These are phyloP conservation scores for Nidula niveotomentosa DNA, from an alignment of 1,284 basidiomycete genomes.

Conservation along the genomic window DNA sequence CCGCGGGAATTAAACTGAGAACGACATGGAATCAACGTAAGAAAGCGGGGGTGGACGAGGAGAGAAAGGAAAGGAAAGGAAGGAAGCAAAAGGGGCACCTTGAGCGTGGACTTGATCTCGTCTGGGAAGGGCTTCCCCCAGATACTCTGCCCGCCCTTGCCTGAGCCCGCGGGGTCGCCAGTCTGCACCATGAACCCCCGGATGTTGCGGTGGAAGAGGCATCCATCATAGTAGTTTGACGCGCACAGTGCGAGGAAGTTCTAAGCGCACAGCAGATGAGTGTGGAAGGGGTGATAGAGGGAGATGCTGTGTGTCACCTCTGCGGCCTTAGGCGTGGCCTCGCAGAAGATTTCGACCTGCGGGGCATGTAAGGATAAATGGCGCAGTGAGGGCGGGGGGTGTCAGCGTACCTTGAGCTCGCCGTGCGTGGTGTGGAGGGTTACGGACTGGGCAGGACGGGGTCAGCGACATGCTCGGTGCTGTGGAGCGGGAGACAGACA, in stretches of 20 bases:
- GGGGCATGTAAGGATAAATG: background rate
- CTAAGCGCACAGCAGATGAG: slow-evolving; percentile 36
- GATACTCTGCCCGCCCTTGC: slow-evolving; percentile 83
- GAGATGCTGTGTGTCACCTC: slow-evolving; percentile 40
- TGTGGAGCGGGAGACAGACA: slow-evolving; percentile 23
- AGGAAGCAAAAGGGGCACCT: slow-evolving; percentile 48
- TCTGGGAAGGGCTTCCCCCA: slow-evolving; percentile 89
- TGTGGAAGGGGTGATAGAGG: slow-evolving; percentile 5
- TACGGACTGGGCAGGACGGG: slow-evolving; percentile 67
- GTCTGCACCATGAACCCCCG: slow-evolving; percentile 96
- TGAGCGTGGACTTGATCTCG: slow-evolving; percentile 89
- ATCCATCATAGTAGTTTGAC: slow-evolving; percentile 84
- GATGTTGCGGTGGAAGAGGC: slow-evolving; percentile 93
- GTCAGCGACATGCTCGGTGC: slow-evolving; percentile 10
- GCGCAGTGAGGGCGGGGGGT: background rate
- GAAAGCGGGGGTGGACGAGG: background rate
- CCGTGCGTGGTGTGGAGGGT: slow-evolving; percentile 94
- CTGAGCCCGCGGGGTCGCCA: slow-evolving; percentile 81
- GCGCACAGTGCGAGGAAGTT: slow-evolving; percentile 96
- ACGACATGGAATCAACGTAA: background rate
- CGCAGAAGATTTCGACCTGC: slow-evolving; percentile 96
- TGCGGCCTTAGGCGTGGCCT: slow-evolving; percentile 90
- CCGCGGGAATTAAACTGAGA: slow-evolving; percentile 89
- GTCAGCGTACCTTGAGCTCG: slow-evolving; percentile 80
- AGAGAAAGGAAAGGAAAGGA: background rate